These are phyloP conservation scores for Tetracladium setigerum DNA, from an alignment of 495 filamentous ascomycete species.

Conservation along the genomic window DNA sequence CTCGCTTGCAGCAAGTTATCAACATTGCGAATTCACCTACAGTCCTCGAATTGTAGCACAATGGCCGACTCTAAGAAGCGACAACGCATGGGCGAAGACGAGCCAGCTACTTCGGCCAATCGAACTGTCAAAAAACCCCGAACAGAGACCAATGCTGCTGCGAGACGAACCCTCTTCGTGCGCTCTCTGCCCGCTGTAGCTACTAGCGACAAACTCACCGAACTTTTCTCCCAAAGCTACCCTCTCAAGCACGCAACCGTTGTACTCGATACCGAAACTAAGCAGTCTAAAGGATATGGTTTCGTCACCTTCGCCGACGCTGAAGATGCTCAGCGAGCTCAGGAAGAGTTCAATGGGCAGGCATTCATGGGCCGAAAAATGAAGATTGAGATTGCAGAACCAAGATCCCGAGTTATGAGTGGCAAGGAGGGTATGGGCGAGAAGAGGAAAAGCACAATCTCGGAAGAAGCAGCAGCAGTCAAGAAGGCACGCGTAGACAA, in stretches of 20 bases:
- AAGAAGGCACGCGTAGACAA: constrained; percentile 53
- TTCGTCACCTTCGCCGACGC: constrained; percentile 95
- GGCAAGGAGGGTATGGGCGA: constrained; percentile 31
- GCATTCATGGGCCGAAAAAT: constrained; percentile 72
- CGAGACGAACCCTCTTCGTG: constrained; percentile 75
- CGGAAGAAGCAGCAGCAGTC: constrained; percentile 35
- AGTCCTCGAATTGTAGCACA: not conserved
- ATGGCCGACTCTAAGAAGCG: constrained; percentile 17
- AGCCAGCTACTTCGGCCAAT: constrained; percentile 2
- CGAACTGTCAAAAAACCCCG: constrained; percentile 13
- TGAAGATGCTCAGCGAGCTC: constrained; percentile 77
- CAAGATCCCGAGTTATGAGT: constrained; percentile 57
- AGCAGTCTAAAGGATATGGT: constrained; percentile 82
- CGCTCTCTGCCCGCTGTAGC: constrained; percentile 69
- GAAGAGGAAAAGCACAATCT: constrained; percentile 39
- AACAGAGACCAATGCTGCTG: constrained; percentile 24
- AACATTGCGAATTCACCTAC: not conserved
- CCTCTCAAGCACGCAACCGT: constrained; percentile 91
- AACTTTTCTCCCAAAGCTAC: constrained; percentile 87
- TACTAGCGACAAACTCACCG: constrained; percentile 76
- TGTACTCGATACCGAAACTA: constrained; percentile 72
- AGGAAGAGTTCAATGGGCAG: constrained; percentile 67
- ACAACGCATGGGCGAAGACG: constrained; percentile 14
- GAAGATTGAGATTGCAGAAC: constrained; percentile 79
- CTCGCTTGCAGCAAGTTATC: not conserved